Conservation (phyloP, 2,329 filamentous ascomycete genomes). For the Furcasterigmium furcatum region DNA sequence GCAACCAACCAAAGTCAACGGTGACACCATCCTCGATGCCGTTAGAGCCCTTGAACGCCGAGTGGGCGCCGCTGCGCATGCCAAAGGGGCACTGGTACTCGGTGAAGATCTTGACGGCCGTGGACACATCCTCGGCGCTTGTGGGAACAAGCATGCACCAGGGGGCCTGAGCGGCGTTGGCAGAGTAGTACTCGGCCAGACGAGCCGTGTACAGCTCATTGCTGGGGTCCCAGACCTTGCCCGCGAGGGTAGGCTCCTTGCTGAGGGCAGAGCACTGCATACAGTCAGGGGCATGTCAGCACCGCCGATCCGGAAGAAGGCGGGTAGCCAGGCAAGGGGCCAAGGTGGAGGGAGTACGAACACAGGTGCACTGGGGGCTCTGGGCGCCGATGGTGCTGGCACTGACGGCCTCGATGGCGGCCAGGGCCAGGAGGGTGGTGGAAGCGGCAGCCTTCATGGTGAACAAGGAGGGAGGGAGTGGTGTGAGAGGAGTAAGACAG, state of each 20-base stretch:
- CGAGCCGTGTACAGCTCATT: slow-evolving; percentile 5
- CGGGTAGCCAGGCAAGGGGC: background rate
- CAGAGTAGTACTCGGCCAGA: slow-evolving; percentile 8
- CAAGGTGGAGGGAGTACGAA: background rate
- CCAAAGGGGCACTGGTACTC: slow-evolving; percentile 4
- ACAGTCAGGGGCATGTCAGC: background rate
- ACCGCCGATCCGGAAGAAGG: background rate
- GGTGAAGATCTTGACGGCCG: slow-evolving; percentile 1
- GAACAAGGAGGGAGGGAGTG: background rate
- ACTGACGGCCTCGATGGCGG: background rate
- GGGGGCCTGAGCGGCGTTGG: slow-evolving; percentile 6
- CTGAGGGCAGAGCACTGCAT: slow-evolving; percentile 18
- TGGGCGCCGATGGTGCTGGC: background rate
- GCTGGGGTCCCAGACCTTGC: slow-evolving; percentile 5
- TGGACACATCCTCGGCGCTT: slow-evolving; percentile 3
- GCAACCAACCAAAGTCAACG: slow-evolving; percentile 10
- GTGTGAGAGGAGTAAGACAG: background rate
- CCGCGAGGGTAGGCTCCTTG: slow-evolving; percentile 13
- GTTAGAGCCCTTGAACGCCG: slow-evolving; percentile 4
- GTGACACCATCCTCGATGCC: slow-evolving; percentile 9
- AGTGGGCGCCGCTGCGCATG: slow-evolving; percentile 8
- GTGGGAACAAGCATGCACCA: slow-evolving; percentile 8
- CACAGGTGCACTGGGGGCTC: slow-evolving; percentile 4
- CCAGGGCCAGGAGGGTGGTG: slow-evolving; percentile 4
- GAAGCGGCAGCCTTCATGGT: slow-evolving; percentile 4